Evolutionary conservation across 306 rosid species (phyloP).

Genomic region (Gynostemma pentaphyllum): DNA sequence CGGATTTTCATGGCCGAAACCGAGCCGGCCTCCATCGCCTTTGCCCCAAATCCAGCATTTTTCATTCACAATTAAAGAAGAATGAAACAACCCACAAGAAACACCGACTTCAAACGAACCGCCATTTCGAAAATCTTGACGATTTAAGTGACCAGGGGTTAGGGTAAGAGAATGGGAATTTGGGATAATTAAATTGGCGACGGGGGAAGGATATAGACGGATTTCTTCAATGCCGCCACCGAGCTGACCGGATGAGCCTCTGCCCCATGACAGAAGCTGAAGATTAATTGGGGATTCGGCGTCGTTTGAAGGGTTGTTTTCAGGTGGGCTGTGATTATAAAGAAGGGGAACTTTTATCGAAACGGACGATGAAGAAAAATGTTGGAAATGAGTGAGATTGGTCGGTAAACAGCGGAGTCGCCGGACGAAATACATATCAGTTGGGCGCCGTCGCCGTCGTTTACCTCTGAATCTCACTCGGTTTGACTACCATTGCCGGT

Average conservation of each 20-base stretch:
- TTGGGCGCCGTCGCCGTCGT: neutral
- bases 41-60: slow-evolving; percentile 88
- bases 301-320: slow-evolving; percentile 14
- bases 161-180: slow-evolving; percentile 40
- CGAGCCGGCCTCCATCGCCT: slow-evolving; percentile 89
- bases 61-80: slow-evolving; percentile 53
- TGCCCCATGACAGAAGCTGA: slow-evolving; percentile 88
- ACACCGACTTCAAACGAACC: slow-evolving; percentile 42
- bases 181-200: slow-evolving; percentile 52
- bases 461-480: neutral
- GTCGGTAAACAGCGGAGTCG: slow-evolving; percentile 17
- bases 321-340: slow-evolving; percentile 28
- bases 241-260: slow-evolving; percentile 89
- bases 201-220: slow-evolving; percentile 75
- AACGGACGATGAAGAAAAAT: slow-evolving; percentile 19
- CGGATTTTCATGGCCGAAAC: slow-evolving; percentile 74
- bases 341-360: slow-evolving; percentile 37
- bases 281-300: slow-evolving; percentile 20
- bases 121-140: neutral
- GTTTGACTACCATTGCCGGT: neutral
- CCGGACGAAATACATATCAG: slow-evolving; percentile 7
- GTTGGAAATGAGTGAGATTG: slow-evolving; percentile 23
- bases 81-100: slow-evolving; percentile 91
- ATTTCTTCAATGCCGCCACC: slow-evolving; percentile 91
- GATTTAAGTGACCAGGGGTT: slow-evolving; percentile 32